Conservation (phyloP, 768 basidiomycete species). For the Pulveroboletus sp. region DNA sequence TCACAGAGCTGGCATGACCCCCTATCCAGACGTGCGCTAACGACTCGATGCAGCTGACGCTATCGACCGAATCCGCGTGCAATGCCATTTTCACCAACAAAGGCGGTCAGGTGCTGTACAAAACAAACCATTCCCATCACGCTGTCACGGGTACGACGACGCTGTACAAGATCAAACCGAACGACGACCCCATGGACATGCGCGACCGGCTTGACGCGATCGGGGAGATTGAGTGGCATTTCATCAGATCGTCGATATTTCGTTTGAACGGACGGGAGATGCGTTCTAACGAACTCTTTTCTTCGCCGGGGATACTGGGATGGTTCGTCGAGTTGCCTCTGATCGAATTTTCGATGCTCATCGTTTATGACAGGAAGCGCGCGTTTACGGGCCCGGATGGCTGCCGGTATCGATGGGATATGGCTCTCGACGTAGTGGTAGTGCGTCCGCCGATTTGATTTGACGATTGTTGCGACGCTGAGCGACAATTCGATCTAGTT, state of each 20-base stretch:
- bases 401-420: constrained; percentile 33
- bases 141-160: constrained; percentile 19
- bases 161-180: constrained; percentile 24
- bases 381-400: constrained; percentile 35
- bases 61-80: constrained; percentile 22
- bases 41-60: constrained; percentile 19
- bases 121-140: constrained; percentile 20
- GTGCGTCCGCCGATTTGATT: constrained; percentile 9
- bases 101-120: constrained; percentile 29
- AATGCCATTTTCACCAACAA: constrained; percentile 24
- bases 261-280: constrained; percentile 26
- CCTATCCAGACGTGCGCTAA: too few relatives aligned
- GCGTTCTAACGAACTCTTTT: constrained; percentile 24
- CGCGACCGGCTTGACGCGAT: constrained; percentile 29
- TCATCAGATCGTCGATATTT: constrained; percentile 28
- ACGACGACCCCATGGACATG: constrained; percentile 20
- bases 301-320: constrained; percentile 18
- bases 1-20: too few relatives aligned
- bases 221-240: constrained; percentile 35
- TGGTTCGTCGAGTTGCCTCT: constrained; percentile 14
- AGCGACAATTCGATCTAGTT: constrained; percentile 9
- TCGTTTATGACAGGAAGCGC: constrained; percentile 15
- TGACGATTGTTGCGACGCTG: not conserved
- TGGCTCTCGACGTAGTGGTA: constrained; percentile 10
- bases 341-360: not conserved